Evolutionary conservation across 352 stramenopile genomes (phyloP), one percentile per base, ranked within the genome.

Genomic region (Pythium vanterpoolii): DNA sequence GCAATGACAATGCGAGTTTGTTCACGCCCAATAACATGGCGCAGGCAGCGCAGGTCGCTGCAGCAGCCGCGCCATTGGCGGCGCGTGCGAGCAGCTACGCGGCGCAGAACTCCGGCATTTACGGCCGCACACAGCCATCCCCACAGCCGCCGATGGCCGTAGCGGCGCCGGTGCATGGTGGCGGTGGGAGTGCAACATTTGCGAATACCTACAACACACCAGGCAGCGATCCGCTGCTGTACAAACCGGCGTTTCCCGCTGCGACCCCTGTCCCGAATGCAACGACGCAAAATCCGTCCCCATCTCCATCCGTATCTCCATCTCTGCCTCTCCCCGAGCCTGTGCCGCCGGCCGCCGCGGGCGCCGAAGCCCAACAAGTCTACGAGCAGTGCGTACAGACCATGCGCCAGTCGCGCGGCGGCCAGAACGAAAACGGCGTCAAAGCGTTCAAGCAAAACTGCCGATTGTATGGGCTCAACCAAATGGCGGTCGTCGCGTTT

Each of bases 361-460:
- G 84, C 9, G 80, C 90, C 31, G 82, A 94, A 56, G 84, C 84
- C 6, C 76, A 75, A 8, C 40, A 72, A 14, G 89, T 94, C 51
- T 94, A 94, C 73, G 90, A 87, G 62, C 70, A 76, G 21, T 90
- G 80, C 62, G 73, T 90, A 36, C 61, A 59, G 34, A 86, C 77
- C 27, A 86, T 94, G 73, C 66, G 92, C 21, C 82, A 30, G 80
- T 79, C 4, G 84, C 92, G 50, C 78, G 80, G 91, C 62, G 72
- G 66, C 30, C 73, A 85, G 63, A 84, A 89, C 50, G 71, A 92
- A 53, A 79, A 91, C 40, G 76, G 85, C 4, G 74, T 89, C 4
- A 53, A 67, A 2, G 80, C 76, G 23, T 94, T 94, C 66, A 92
- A 92, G 69, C 55, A 66, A 11, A 82, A 92, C 69, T 94, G 84